phyloP scores from a whole-genome alignment of 441 rosid species.

The Bocquillonia castaneifolia region DNA sequence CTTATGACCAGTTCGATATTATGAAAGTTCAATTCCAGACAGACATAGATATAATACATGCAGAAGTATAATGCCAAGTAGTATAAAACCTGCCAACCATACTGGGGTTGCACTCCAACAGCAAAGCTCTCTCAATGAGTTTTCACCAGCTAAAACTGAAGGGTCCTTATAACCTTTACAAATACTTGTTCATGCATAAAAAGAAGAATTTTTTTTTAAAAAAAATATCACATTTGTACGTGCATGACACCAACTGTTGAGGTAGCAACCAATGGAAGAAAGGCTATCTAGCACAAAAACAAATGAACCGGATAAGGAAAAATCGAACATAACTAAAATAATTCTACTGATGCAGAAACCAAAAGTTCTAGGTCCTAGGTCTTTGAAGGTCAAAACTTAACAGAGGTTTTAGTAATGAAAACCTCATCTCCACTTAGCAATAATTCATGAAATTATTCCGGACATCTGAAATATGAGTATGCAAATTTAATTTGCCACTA shows the following conservation, averaged over 20 bases:
- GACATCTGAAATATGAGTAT: not conserved
- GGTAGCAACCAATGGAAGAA: not conserved
- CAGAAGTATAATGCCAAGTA: not conserved
- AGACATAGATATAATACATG: not conserved
- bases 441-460: not conserved
- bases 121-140: not conserved
- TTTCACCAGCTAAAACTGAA: conserved; percentile 3
- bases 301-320: not conserved
- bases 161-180: not conserved
- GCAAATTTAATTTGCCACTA: not conserved
- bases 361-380: not conserved
- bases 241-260: not conserved
- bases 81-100: not conserved
- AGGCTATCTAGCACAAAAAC: not conserved
- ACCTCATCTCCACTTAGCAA: not conserved
- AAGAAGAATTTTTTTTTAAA: too few species aligned
- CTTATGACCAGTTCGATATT: too few species aligned
- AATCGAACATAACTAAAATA: not conserved
- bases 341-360: not conserved
- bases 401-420: not conserved
- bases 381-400: not conserved
- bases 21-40: too few species aligned
- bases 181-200: not conserved
- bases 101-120: not conserved
- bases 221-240: not conserved